phyloP scores from a whole-genome alignment of 2,329 filamentous ascomycete species.

The Neoscytalidium dimidiatum region DNA sequence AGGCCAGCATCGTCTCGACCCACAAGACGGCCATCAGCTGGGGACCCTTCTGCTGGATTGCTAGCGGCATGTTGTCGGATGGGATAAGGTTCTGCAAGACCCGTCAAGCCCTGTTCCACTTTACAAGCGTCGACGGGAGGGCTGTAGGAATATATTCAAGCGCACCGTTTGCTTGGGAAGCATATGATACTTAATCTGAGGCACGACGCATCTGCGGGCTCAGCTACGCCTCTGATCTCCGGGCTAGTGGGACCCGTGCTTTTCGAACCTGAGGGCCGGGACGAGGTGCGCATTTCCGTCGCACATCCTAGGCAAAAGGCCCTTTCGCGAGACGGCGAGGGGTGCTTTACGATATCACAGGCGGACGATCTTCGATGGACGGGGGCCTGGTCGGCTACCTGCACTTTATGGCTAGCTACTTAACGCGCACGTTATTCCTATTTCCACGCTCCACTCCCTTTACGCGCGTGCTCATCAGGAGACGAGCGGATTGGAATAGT shows the following conservation, averaged over 20 bases:
- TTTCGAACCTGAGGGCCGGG: not conserved
- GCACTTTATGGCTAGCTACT: not conserved
- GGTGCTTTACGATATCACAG: not conserved
- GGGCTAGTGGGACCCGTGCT: not conserved
- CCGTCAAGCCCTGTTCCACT: not conserved
- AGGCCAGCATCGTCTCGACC: not conserved
- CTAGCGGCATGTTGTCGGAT: not conserved
- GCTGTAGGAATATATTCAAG: not conserved
- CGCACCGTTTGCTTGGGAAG: not conserved
- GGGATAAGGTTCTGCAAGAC: not conserved
- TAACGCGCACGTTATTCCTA: not conserved
- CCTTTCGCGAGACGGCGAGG: not conserved
- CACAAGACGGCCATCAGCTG: conserved; percentile 1
- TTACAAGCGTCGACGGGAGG: not conserved
- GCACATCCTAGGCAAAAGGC: not conserved
- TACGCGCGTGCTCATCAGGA: not conserved
- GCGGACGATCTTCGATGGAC: not conserved
- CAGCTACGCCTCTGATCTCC: not conserved
- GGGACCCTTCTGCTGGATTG: conserved; percentile 2
- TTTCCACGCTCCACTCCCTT: not conserved
- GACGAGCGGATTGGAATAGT: not conserved
- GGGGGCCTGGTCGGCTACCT: not conserved
- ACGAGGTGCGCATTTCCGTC: not conserved
- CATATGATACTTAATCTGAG: not conserved
- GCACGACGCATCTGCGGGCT: not conserved